Conservation (phyloP, 169 alveolate species). For the Haemoproteus tartakovskyi region DNA sequence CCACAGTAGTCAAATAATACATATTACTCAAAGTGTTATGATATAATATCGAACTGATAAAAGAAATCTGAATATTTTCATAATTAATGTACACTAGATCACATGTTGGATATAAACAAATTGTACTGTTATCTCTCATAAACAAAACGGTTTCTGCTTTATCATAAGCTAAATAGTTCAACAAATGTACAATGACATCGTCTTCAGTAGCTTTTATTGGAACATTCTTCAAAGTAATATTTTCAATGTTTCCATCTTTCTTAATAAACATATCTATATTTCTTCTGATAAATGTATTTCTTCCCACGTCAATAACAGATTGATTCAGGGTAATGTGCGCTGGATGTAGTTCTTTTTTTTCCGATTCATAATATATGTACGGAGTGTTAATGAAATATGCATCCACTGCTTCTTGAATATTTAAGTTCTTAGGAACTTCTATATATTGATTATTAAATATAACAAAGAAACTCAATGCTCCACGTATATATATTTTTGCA, state of each 20-base stretch:
- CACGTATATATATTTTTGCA: constrained; percentile 8
- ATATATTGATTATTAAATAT: constrained; percentile 25
- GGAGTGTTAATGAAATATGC: constrained; percentile 34
- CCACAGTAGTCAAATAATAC: constrained; percentile 32
- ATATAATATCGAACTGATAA: constrained; percentile 31
- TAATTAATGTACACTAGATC: constrained; percentile 27
- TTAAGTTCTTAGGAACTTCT: constrained; percentile 14
- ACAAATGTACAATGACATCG: constrained; percentile 12
- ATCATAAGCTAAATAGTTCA: constrained; percentile 23
- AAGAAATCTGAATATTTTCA: constrained; percentile 19
- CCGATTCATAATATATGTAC: constrained; percentile 6
- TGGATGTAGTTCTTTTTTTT: constrained; percentile 11
- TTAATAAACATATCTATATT: constrained; percentile 23
- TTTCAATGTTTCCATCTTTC: constrained; percentile 17
- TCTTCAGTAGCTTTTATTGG: constrained; percentile 46
- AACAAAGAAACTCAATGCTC: constrained; percentile 6
- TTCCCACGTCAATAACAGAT: constrained; percentile 33
- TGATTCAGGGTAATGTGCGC: constrained; percentile 21
- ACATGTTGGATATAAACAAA: constrained; percentile 51
- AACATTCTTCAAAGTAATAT: constrained; percentile 17
- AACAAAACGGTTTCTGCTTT: background rate
- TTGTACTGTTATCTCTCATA: constrained; percentile 40
- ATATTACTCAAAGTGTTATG: constrained; percentile 28
- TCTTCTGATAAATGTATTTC: constrained; percentile 35
- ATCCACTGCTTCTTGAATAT: constrained; percentile 39